Conservation (phyloP, 805 yeast species). For the Jamesozyma lodderae region DNA sequence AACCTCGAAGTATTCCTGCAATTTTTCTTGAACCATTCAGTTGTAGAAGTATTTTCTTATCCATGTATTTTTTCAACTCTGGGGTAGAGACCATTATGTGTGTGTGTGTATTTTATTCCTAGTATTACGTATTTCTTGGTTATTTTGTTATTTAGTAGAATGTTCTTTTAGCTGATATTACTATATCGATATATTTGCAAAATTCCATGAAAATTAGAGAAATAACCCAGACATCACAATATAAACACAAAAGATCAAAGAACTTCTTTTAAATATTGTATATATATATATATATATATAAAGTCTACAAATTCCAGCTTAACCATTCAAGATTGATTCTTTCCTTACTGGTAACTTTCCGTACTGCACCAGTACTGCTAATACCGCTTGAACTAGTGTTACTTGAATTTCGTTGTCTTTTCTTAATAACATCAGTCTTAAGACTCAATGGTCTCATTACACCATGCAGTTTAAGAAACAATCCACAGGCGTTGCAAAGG, state of each 20-base stretch:
- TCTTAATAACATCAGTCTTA: slow-evolving; percentile 86
- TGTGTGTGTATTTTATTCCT: neutral
- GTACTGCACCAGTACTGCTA: slow-evolving; percentile 10
- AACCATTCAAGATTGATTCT: slow-evolving; percentile 7
- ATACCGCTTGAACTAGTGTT: slow-evolving; percentile 26
- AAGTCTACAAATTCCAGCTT: slow-evolving; percentile 2
- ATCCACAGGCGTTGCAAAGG: slow-evolving; percentile 90
- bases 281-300: too few species aligned
- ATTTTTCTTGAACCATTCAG: slow-evolving; percentile 73
- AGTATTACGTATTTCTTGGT: too few species aligned
- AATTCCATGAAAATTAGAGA: too few species aligned
- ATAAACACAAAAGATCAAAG: too few species aligned
- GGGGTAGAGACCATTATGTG: slow-evolving; percentile 49
- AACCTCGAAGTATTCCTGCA: slow-evolving; percentile 77
- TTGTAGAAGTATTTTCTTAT: slow-evolving; percentile 62
- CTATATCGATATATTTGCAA: too few species aligned
- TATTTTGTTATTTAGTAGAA: too few species aligned
- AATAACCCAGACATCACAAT: too few species aligned
- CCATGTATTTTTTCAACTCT: slow-evolving; percentile 60
- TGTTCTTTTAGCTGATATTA: too few species aligned
- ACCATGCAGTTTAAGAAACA: slow-evolving; percentile 84
- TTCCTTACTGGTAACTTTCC: slow-evolving; percentile 5
- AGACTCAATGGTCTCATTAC: slow-evolving; percentile 82
- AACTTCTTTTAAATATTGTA: too few species aligned
- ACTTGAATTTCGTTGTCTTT: slow-evolving; percentile 55